Evolutionary conservation across 2,329 filamentous ascomycete species (phyloP).

Genomic region (Venturia aucupariae): DNA sequence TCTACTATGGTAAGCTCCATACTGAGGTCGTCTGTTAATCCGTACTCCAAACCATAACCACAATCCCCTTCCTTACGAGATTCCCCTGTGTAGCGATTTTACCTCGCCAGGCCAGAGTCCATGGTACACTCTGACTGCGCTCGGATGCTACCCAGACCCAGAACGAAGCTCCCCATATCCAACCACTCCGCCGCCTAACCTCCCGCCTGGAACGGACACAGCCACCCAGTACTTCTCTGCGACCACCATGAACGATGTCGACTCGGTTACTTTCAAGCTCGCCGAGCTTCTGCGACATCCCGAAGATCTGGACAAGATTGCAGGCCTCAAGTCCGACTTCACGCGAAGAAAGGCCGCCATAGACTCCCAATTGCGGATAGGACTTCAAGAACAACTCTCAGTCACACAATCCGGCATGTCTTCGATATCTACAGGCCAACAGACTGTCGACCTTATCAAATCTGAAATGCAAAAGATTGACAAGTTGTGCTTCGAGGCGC

Average conservation of each 20-base stretch:
- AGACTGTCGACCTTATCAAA: conserved; percentile 85
- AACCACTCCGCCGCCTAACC: neutral
- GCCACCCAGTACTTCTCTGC: neutral
- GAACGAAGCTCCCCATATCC: neutral
- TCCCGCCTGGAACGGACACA: neutral
- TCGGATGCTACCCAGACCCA: neutral
- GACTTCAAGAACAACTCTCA: conserved; percentile 85
- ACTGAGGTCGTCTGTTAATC: too few species aligned
- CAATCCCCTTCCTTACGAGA: neutral
- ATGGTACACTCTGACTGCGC: neutral
- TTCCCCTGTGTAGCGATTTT: neutral
- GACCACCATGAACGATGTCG: conserved; percentile 51
- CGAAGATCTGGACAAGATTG: conserved; percentile 95
- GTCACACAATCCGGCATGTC: conserved; percentile 89
- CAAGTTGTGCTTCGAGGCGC: conserved; percentile 90
- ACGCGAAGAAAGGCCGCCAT: conserved; percentile 86
- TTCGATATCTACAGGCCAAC: conserved; percentile 80
- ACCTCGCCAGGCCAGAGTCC: neutral
- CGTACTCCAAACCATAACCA: neutral
- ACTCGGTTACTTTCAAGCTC: conserved; percentile 61
- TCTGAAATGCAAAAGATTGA: conserved; percentile 99
- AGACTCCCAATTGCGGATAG: conserved; percentile 80
- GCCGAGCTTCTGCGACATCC: conserved; percentile 89
- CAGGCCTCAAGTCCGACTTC: conserved; percentile 82
- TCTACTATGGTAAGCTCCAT: too few species aligned